Percentiles rank a stretch among this genome's conserved stretches.
phyloP scores from a whole-genome alignment of 2,329 filamentous ascomycete species.

The Ceratocystis colombiana region DNA sequence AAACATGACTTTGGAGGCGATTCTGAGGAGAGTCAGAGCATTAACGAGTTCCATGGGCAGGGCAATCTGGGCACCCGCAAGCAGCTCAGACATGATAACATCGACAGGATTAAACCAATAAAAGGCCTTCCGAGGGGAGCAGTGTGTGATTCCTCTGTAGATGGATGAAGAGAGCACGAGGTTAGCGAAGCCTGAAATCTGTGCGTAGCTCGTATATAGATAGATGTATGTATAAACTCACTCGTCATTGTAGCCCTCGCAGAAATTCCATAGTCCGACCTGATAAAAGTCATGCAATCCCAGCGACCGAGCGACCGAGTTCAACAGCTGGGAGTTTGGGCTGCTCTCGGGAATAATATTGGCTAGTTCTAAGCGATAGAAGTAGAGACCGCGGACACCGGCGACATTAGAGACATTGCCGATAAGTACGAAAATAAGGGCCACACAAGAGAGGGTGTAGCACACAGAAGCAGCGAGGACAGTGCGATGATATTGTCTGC shows the following conservation, averaged over 20 bases:
- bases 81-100: constrained; percentile 67
- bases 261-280: constrained; percentile 84
- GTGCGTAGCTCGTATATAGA: not conserved
- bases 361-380: constrained; percentile 73
- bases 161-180: not conserved
- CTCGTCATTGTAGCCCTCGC: constrained; percentile 68
- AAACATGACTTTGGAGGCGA: constrained; percentile 79
- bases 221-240: constrained; percentile 31
- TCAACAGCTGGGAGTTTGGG: constrained; percentile 65
- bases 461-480: constrained; percentile 55
- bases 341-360: constrained; percentile 67
- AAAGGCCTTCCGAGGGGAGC: constrained; percentile 56
- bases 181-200: not conserved
- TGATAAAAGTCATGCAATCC: constrained; percentile 92
- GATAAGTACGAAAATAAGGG: constrained; percentile 68
- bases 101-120: constrained; percentile 90
- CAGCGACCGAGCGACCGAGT: constrained; percentile 74
- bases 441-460: constrained; percentile 65
- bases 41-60: constrained; percentile 63
- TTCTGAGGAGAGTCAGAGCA: constrained; percentile 62
- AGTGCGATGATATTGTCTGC: constrained; percentile 42
- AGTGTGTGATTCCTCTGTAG: constrained; percentile 59
- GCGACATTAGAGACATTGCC: constrained; percentile 57
- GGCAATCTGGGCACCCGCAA: constrained; percentile 72
- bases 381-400: constrained; percentile 62